These are phyloP conservation scores for Verticillium tricorpus DNA, from an alignment of 2,329 filamentous ascomycete genomes.

Conservation along the genomic window DNA sequence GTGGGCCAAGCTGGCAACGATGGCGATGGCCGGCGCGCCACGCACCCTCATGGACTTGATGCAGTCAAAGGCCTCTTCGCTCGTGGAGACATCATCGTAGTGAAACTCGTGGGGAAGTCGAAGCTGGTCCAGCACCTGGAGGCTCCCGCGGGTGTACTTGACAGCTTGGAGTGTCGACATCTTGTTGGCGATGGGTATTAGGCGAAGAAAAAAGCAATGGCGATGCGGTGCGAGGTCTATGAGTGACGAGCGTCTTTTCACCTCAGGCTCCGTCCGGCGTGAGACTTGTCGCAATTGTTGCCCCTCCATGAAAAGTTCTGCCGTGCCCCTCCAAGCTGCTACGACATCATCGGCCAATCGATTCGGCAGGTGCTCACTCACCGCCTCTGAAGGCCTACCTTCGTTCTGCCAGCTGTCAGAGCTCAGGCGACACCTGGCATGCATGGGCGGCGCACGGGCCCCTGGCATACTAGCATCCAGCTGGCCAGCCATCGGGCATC, in stretches of 20 bases:
- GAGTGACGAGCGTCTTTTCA: not conserved
- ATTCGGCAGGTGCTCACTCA: not conserved
- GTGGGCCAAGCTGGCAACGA: slow-evolving; percentile 87
- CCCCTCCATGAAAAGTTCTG: slow-evolving; percentile 16
- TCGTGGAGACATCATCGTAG: slow-evolving; percentile 67
- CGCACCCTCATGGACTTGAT: slow-evolving; percentile 77
- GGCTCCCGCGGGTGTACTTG: slow-evolving; percentile 65
- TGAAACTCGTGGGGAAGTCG: slow-evolving; percentile 74
- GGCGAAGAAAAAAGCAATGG: not conserved
- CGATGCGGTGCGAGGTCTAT: not conserved
- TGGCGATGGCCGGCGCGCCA: slow-evolving; percentile 89
- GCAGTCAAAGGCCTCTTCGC: slow-evolving; percentile 74
- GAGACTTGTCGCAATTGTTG: slow-evolving; percentile 6
- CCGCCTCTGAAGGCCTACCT: not conserved
- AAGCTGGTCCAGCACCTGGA: slow-evolving; percentile 81
- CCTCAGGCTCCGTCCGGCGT: not conserved
- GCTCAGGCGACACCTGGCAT: too few species aligned
- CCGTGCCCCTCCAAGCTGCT: slow-evolving; percentile 13
- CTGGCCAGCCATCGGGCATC: not conserved
- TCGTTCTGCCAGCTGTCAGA: too few species aligned
- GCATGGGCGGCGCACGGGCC: too few species aligned
- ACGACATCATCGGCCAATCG: slow-evolving; percentile 6
- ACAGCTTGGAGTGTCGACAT: slow-evolving; percentile 70
- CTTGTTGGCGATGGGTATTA: not conserved
- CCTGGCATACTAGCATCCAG: too few species aligned